Conservation (phyloP, 331 rosid genomes). For the Malus hybrid region DNA sequence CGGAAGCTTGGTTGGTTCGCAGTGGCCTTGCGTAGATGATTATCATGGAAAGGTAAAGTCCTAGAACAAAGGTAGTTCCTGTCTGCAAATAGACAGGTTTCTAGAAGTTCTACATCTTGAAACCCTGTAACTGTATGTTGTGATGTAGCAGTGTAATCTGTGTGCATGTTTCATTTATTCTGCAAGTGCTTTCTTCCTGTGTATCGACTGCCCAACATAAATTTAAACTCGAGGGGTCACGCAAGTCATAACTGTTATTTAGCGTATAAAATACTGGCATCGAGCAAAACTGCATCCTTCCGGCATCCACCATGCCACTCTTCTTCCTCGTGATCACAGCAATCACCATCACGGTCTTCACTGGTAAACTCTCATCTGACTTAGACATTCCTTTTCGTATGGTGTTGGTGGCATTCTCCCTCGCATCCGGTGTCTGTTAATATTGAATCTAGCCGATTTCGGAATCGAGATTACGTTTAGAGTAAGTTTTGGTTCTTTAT, state of each 20-base stretch:
- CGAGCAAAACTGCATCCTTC: background rate
- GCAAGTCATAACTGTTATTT: no score
- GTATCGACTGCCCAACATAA: background rate
- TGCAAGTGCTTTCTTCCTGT: background rate
- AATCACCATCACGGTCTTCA: background rate
- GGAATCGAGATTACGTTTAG: background rate
- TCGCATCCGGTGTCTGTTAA: background rate
- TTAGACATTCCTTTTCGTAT: background rate
- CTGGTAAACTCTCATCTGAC: background rate
- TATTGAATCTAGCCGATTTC: background rate
- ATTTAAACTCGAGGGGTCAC: background rate
- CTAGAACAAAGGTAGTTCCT: constrained; percentile 17
- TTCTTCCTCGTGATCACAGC: background rate
- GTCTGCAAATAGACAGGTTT: constrained; percentile 10
- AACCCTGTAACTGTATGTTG: background rate
- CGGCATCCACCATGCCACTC: constrained; percentile 26
- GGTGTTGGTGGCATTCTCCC: background rate
- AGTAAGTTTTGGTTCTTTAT: no score
- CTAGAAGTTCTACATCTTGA: background rate
- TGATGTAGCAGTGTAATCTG: background rate
- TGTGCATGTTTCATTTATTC: background rate
- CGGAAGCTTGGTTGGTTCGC: constrained; percentile 44
- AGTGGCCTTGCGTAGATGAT: constrained; percentile 39
- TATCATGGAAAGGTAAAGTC: constrained; percentile 47
- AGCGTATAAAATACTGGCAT: background rate